These are phyloP conservation scores for Excoecaria cochinchinensis DNA, from an alignment of 345 rosid species.

Conservation along the genomic window DNA sequence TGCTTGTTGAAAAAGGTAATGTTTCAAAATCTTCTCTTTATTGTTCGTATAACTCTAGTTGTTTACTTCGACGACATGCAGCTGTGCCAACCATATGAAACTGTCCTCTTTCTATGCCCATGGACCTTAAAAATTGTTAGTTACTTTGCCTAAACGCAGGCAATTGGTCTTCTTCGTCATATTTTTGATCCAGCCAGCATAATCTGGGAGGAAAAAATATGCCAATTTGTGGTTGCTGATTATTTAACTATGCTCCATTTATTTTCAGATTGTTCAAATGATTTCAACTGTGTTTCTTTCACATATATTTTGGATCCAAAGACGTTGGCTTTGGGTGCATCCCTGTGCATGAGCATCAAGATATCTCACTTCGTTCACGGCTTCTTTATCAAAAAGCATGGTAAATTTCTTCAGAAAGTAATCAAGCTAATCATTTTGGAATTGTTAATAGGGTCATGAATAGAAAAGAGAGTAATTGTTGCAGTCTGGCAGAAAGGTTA, in stretches of 20 bases:
- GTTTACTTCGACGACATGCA: background rate
- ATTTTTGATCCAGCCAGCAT: background rate
- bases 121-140: too few relatives aligned
- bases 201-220: background rate
- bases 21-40: background rate
- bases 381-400: background rate
- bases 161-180: background rate
- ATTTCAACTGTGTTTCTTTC: too few relatives aligned
- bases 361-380: background rate
- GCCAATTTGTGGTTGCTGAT: slow-evolving; percentile 1
- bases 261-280: background rate
- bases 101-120: too few relatives aligned
- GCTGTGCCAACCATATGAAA: background rate
- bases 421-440: background rate
- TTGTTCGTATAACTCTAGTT: background rate
- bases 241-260: background rate
- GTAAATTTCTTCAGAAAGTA: background rate
- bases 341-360: background rate
- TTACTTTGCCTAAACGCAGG: too few relatives aligned
- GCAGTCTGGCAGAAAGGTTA: too few relatives aligned
- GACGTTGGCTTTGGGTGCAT: background rate
- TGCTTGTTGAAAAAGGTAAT: slow-evolving; percentile 2
- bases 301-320: background rate
- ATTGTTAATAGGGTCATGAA: background rate
- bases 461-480: too few relatives aligned